A percentile compares a stretch with the other conserved stretches of the same genome.
These are phyloP conservation scores for Podospora pseudoanserina DNA, from an alignment of 495 filamentous ascomycete species.

Conservation along the genomic window DNA sequence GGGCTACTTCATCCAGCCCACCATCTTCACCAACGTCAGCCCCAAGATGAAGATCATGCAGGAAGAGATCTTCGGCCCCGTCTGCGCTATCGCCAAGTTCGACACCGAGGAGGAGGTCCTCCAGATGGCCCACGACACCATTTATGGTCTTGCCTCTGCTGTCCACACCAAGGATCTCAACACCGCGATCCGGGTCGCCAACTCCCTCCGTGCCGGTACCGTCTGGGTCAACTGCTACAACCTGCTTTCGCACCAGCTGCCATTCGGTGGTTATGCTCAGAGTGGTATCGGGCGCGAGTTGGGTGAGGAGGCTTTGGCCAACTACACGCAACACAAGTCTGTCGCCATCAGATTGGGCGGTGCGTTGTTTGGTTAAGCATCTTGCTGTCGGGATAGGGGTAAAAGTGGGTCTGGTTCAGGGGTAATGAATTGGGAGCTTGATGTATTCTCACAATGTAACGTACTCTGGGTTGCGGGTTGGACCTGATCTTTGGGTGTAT, in stretches of 20 bases:
- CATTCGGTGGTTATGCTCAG: constrained; percentile 93
- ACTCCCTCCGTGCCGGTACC: constrained; percentile 79
- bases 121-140: constrained; percentile 73
- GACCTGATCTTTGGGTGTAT: neutral
- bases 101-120: constrained; percentile 82
- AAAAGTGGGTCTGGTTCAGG: neutral
- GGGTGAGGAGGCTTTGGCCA: constrained; percentile 85
- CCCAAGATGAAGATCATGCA: constrained; percentile 96
- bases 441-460: neutral
- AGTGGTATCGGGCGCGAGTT: constrained; percentile 92
- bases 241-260: constrained; percentile 67
- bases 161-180: constrained; percentile 92
- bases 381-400: neutral
- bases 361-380: constrained; percentile 1
- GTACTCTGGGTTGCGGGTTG: neutral
- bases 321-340: constrained; percentile 79
- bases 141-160: constrained; percentile 84
- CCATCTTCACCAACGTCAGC: constrained; percentile 88
- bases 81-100: constrained; percentile 93
- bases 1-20: constrained; percentile 97
- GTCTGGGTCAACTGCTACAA: constrained; percentile 93
- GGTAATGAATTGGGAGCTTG: neutral
- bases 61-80: constrained; percentile 98
- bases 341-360: constrained; percentile 43
- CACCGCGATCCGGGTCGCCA: constrained; percentile 85